Evolutionary conservation across 495 filamentous ascomycete genomes (phyloP), one percentile per base, ranked within the genome.

Genomic region (Entonaema liquescens): DNA sequence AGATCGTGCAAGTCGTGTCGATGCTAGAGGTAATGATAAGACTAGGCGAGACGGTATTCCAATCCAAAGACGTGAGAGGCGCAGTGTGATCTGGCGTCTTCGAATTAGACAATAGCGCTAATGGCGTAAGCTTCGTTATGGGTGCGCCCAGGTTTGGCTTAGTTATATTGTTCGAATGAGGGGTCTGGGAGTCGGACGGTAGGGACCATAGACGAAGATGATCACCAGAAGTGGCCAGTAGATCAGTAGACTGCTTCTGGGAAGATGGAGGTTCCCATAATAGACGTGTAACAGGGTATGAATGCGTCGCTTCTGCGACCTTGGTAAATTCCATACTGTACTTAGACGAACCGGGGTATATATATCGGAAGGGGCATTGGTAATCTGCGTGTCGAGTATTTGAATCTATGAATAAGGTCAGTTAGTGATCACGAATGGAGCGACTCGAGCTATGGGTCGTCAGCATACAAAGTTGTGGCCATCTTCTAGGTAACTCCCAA

Each of bases 1-100:
- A 99, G 62, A 99, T 98, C n/a, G 95, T 99, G 81, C 95, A 99
- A 1, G 95, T 99, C 0, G 95, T 99, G 77, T 99, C 95, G 68
- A 99, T 99, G 77, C 95, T 98, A 2, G 93, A 97, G 0, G 95
- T 99, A 67, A 99, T 99, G 74, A 99, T 99, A 40, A 98, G 81
- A 76, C 94, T 97, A 3, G 95, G 95, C 5, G 92, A 95, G 47
- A 98, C 89, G 5, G 91, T 95, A 68, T 99, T 99, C 95, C 95
- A 99, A 80, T 99, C 95, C 26, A 99, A 83, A 8, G 93, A 96
- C 2, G 95, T 99, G 44, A 99, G 88, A 8, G 95, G 95, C 4
- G 95, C 95, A 8, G 95, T 98, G 76, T 98, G 97, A 74, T 98
- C 96, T 9, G 95, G 95, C 3, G 95, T 98, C 77, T 99, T 99